phyloP scores from a whole-genome alignment of 2,329 filamentous ascomycete species.

The Fusarium sp. region DNA sequence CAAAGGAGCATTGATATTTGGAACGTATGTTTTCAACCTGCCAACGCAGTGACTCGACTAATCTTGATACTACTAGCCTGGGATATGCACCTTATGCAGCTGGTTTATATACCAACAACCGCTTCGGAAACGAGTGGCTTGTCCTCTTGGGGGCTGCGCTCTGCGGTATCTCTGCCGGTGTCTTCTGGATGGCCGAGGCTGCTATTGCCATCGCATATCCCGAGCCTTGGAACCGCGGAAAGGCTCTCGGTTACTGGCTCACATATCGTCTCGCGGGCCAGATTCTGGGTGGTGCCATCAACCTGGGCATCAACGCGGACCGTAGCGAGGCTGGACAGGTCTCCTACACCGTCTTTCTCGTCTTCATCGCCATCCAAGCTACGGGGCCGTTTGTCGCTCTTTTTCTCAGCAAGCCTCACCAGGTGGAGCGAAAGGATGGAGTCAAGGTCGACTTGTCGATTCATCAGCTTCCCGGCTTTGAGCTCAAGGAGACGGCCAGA shows the following conservation, averaged over 20 bases:
- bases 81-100: constrained; percentile 78
- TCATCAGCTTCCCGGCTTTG: constrained; percentile 62
- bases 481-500: constrained; percentile 67
- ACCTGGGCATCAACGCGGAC: constrained; percentile 70
- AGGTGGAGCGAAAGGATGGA: constrained; percentile 73
- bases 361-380: constrained; percentile 77
- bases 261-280: constrained; percentile 67
- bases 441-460: constrained; percentile 68
- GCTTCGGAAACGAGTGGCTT: constrained; percentile 74
- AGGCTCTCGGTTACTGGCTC: constrained; percentile 74
- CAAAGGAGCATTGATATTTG: constrained; percentile 74
- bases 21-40: constrained; percentile 59
- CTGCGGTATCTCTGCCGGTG: constrained; percentile 74
- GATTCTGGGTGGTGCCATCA: constrained; percentile 76
- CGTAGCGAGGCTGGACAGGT: constrained; percentile 68
- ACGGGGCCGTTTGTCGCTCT: constrained; percentile 70
- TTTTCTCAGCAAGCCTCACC: constrained; percentile 66
- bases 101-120: constrained; percentile 76
- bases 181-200: constrained; percentile 80
- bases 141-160: constrained; percentile 72
- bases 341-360: constrained; percentile 72
- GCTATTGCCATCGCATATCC: constrained; percentile 78
- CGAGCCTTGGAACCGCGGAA: constrained; percentile 72
- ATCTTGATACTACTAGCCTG: constrained; percentile 50
- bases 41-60: neutral